Conservation (phyloP, 2,329 filamentous ascomycete genomes). For the Aphanoascus verrucosus region DNA sequence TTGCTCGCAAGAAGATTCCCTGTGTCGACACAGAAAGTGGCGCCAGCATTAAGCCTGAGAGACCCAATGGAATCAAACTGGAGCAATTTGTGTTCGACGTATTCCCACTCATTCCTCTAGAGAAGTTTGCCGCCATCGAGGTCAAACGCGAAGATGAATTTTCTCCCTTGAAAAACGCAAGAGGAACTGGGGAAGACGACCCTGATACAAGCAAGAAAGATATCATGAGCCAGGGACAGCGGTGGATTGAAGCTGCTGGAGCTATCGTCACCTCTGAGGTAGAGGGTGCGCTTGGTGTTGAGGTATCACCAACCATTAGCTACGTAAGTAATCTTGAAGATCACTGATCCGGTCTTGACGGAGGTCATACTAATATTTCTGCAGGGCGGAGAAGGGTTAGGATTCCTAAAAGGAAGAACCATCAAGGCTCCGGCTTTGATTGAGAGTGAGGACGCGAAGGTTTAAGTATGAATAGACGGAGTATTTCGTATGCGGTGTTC, state of each 20-base stretch:
- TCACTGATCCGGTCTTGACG: background rate
- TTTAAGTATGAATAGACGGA: slow-evolving; percentile 4
- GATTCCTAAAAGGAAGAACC: slow-evolving; percentile 48
- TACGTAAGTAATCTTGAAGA: slow-evolving; percentile 59
- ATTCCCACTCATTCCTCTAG: slow-evolving; percentile 75
- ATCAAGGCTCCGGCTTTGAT: slow-evolving; percentile 55
- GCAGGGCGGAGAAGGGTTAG: slow-evolving; percentile 52
- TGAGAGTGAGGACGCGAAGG: slow-evolving; percentile 44
- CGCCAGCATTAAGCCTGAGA: slow-evolving; percentile 76
- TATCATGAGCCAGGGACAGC: slow-evolving; percentile 78
- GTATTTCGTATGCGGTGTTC: too few species aligned
- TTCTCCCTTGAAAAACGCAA: slow-evolving; percentile 87
- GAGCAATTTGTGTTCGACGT: slow-evolving; percentile 99
- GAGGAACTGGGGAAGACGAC: slow-evolving; percentile 80
- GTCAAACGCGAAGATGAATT: slow-evolving; percentile 97
- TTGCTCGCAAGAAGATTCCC: slow-evolving; percentile 97
- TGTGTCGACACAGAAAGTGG: slow-evolving; percentile 65
- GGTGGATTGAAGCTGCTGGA: slow-evolving; percentile 73
- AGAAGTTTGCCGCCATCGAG: slow-evolving; percentile 91
- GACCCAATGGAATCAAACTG: slow-evolving; percentile 96
- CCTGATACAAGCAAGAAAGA: slow-evolving; percentile 84
- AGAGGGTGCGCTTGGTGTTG: slow-evolving; percentile 56
- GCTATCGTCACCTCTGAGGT: slow-evolving; percentile 58
- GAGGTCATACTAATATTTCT: slow-evolving; percentile 10
- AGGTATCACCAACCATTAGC: slow-evolving; percentile 86